Evolutionary conservation across 257 asterid species (phyloP).

Genomic region (Marsdenia floribunda): DNA sequence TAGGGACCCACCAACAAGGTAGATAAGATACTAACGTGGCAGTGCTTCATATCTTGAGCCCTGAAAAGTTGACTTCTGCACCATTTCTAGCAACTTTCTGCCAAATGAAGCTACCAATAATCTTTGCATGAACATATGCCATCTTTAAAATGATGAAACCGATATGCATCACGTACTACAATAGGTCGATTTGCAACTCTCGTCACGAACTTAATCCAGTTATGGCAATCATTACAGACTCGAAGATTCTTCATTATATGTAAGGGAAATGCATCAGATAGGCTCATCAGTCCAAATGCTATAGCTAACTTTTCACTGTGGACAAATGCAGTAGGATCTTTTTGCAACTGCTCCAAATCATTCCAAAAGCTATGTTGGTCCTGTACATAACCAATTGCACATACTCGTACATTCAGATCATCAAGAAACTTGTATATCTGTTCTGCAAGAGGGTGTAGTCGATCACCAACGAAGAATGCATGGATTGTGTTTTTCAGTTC

Average conservation of each 20-base stretch:
- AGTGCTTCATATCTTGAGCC: background rate
- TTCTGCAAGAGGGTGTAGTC: conserved; percentile 59
- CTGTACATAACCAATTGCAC: conserved; percentile 55
- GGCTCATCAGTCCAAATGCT: conserved; percentile 64
- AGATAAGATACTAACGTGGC: background rate
- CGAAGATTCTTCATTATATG: conserved; percentile 86
- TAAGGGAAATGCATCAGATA: conserved; percentile 47
- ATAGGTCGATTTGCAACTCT: conserved; percentile 46
- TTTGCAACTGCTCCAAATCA: conserved; percentile 62
- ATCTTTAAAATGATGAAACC: conserved; percentile 79
- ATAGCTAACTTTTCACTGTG: conserved; percentile 89
- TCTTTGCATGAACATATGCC: conserved; percentile 79
- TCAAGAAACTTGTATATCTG: conserved; percentile 51
- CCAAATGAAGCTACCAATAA: conserved; percentile 49
- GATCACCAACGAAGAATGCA: conserved; percentile 79
- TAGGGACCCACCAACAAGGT: background rate
- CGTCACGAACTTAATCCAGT: conserved; percentile 64
- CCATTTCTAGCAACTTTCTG: background rate
- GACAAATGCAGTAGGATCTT: conserved; percentile 47
- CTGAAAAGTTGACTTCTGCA: background rate
- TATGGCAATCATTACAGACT: conserved; percentile 80
- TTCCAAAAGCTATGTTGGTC: conserved; percentile 62
- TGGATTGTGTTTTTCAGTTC: conserved; percentile 60
- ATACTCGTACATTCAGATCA: conserved; percentile 44
- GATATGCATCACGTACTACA: conserved; percentile 71